A percentile compares a stretch with the other conserved stretches of the same genome.
phyloP scores from a whole-genome alignment of 2,329 filamentous ascomycete genomes.

The Monilinia laxa region DNA sequence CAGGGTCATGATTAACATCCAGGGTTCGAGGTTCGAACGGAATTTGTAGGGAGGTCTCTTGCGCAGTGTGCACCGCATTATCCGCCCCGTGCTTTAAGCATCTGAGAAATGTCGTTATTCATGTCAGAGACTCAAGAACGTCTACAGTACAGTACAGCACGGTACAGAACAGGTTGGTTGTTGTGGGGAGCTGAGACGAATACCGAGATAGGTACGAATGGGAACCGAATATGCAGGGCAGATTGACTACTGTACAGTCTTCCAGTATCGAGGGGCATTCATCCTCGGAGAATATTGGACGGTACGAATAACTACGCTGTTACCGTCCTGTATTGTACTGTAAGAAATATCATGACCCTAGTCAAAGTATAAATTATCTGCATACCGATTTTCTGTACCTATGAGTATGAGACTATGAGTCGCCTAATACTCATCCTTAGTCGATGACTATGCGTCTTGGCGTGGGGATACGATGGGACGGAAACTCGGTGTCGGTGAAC shows the following conservation, averaged over 20 bases:
- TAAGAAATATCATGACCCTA: not conserved
- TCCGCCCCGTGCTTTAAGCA: not conserved
- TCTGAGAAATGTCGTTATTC: not conserved
- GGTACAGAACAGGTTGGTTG: no score
- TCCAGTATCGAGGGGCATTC: no score
- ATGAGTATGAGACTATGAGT: slow-evolving; percentile 1
- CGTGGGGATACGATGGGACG: not conserved
- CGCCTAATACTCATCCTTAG: not conserved
- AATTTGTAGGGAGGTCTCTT: not conserved
- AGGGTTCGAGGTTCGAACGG: not conserved
- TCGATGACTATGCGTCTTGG: slow-evolving; percentile 2
- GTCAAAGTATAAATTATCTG: not conserved
- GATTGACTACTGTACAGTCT: no score
- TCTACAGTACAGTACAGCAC: no score
- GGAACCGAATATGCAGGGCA: slow-evolving; percentile 6
- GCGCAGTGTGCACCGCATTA: not conserved
- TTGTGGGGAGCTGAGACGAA: slow-evolving; percentile 1
- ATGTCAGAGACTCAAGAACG: not conserved
- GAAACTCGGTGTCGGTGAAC: slow-evolving; percentile 16
- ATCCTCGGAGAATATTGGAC: not conserved
- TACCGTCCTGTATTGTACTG: no score
- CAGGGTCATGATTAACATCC: slow-evolving; percentile 3
- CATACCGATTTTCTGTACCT: slow-evolving; percentile 16
- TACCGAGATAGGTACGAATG: slow-evolving; percentile 2
- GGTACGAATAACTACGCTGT: not conserved